Evolutionary conservation across 371 early-diverging fungal genomes (phyloP), one percentile per base, ranked within the genome.

Genomic region (Rhizopus stolonifer): DNA sequence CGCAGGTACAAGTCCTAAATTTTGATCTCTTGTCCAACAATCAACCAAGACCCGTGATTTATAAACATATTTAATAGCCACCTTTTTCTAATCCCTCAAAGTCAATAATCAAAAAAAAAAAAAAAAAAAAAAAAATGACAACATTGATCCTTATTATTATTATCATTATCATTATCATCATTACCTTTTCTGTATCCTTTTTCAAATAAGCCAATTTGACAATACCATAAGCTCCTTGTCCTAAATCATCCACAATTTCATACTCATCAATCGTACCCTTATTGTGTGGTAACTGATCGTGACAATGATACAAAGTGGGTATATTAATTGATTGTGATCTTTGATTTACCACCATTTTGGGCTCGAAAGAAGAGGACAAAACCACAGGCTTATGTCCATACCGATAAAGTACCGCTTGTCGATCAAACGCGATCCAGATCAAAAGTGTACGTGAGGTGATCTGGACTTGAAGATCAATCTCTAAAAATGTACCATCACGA

Each of bases 201-300:
- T 56, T 64, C 9, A 51, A 33, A 45, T 67, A 65, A 7, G 76
- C 85, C 10, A 83, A 58, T 46, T 84, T 79, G 21, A 89, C 89
- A 36, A 76, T 60, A 3, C 88, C 88, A 60, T 87, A 89, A 2
- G 90, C 83, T 25, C 90, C 89, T 61, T 87, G 81, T n/a, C 90
- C 90, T 5, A 90, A 57, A 1, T 74, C 70, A 33, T 79, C 78
- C 0, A 86, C 33, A 34, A 85, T 81, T 9, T 77, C 71, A 63
- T 80, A 90, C 46, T 89, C 85, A 15, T 75, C 57, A 36, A 86
- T 83, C 4, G 38, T 44, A 13, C 61, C 63, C 4, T n/a, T n/a
- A n/a, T n/a, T n/a, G n/a, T 49, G 49, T 8, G 59, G 56, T 4
- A 78, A 75, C 34, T 76, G 70, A 29, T 29, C 4, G 31, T 29